phyloP scores from a whole-genome alignment of 1,284 basidiomycete genomes.

The Puccinia hordei region DNA sequence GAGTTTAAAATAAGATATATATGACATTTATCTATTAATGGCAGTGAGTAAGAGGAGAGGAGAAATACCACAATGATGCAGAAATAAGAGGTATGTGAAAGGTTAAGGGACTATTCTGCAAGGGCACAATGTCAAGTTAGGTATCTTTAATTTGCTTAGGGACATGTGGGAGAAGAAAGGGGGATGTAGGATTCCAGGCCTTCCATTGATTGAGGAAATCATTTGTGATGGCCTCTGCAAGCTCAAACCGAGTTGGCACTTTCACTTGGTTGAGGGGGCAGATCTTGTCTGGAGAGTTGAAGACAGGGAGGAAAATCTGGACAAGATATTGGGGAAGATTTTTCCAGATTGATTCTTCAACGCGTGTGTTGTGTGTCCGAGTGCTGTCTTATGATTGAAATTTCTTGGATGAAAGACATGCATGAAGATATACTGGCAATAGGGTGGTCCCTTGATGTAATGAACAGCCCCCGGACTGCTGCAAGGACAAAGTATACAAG shows the following conservation, averaged over 20 bases:
- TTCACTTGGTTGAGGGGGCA: background rate
- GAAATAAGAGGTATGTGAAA: no score
- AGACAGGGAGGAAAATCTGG: background rate
- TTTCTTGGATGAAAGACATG: background rate
- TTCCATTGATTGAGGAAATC: conserved; percentile 12
- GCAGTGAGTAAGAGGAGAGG: no score
- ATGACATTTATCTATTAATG: no score
- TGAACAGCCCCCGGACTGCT: background rate
- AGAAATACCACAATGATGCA: no score
- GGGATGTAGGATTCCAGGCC: background rate
- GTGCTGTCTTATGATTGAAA: background rate
- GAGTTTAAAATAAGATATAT: no score
- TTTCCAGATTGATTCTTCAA: background rate
- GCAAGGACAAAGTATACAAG: background rate
- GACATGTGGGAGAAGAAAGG: background rate
- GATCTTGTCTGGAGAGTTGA: background rate
- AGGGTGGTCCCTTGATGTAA: no score
- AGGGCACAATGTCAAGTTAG: background rate
- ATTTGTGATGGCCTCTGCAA: conserved; percentile 10
- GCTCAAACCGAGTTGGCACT: background rate
- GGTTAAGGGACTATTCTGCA: background rate
- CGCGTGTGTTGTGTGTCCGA: background rate
- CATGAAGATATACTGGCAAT: no score
- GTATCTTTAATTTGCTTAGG: background rate
- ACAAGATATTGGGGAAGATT: background rate